Evolutionary conservation across 2,329 filamentous ascomycete species (phyloP), one percentile per base, ranked within the genome.

Genomic region (Fusarium liriodendri): DNA sequence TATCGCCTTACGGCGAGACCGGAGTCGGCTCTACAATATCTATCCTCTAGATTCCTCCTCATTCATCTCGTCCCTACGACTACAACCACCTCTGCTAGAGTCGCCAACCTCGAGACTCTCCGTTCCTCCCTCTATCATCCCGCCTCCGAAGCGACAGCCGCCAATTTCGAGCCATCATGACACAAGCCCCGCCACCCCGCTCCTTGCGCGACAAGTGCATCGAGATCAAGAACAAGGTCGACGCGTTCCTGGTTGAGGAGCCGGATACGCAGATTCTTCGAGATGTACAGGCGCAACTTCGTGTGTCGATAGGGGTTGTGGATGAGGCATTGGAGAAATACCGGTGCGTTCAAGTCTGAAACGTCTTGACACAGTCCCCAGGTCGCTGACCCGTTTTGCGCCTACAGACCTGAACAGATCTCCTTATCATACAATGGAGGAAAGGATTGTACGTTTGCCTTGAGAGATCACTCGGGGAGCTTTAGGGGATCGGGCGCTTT

Each of bases 391-490:
- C 47, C 16, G 3, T 18, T 20, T n/a, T 54, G 32, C 32, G 38
- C 35, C 45, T 52, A 69, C 78, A 97, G 94, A 67, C 89, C 93
- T 71, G 88, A 92, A 67, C 89, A 97, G 80, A 88, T 98, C 70
- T 95, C 95, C 6, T 87, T 98, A 73, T 97, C 96, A 66, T 99
- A 98, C 85, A 99, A 99, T 79, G 97, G 97, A 80, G 97, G 97
- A 70, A 99, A 99, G 83, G 97, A 98, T 87, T 98, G 72, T 74
- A 59, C 50, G 72, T 75, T 20, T 11, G 5, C 2, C 2, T 6
- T 11, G 9, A 13, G n/a, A 3, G 5, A 4, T 8, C n/a, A 16
- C 5, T 57, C n/a, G 29, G 45, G 42, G 13, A 20, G 6, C 1
- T 32, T 22, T 4, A 9, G 29, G 9, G 27, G 6, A 9, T 6